These are phyloP conservation scores for Spergularia azorica DNA, from an alignment of 179 eudicot genomes.

Conservation along the genomic window DNA sequence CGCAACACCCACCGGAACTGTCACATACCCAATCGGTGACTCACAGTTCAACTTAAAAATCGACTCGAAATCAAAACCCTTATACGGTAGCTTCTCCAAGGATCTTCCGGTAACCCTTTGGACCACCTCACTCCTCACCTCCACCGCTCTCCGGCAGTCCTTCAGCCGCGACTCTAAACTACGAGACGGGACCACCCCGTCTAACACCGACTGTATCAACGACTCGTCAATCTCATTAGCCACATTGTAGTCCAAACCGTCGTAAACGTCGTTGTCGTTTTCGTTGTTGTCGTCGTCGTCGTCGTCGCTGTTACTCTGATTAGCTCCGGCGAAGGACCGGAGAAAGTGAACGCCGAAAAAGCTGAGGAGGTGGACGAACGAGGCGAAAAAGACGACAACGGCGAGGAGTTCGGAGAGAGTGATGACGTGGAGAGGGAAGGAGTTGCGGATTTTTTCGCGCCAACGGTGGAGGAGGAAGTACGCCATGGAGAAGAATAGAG, in stretches of 20 bases:
- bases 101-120: slow-evolving; percentile 26
- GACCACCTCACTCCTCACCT: slow-evolving; percentile 21
- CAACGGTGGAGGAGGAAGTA: neutral
- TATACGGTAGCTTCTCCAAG: slow-evolving; percentile 17
- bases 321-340: neutral
- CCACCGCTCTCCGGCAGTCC: slow-evolving; percentile 26
- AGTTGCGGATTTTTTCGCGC: slow-evolving; percentile 47
- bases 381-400: neutral
- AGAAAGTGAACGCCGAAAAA: neutral
- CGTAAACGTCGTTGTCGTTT: too few species aligned
- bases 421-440: slow-evolving; percentile 58
- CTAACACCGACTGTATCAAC: slow-evolving; percentile 6
- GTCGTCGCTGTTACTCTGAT: too few species aligned
- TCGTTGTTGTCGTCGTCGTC: too few species aligned
- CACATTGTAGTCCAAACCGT: too few species aligned
- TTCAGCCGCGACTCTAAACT: slow-evolving; percentile 19
- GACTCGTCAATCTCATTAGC: neutral
- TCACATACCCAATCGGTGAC: slow-evolving; percentile 30
- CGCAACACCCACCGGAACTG: slow-evolving; percentile 29
- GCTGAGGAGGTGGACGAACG: neutral
- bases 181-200: slow-evolving; percentile 14
- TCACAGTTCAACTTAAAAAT: slow-evolving; percentile 27
- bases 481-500: neutral
- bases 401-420: neutral
- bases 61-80: slow-evolving; percentile 30